phyloP scores from a whole-genome alignment of 192 early-diverging fungal genomes.

The Umbelopsis ramanniana region DNA sequence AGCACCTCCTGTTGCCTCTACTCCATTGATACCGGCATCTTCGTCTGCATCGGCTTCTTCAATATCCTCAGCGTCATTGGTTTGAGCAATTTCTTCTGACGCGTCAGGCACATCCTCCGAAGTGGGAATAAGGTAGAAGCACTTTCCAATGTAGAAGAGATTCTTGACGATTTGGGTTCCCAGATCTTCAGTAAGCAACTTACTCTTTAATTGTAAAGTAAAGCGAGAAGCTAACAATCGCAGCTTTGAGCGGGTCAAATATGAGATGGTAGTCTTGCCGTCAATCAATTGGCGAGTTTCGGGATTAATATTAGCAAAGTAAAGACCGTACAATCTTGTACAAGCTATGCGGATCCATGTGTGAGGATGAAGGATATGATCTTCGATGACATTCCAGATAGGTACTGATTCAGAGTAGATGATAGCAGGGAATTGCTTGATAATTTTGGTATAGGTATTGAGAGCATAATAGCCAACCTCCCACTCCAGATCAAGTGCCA shows the following conservation, averaged over 20 bases:
- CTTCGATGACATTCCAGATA: slow-evolving; percentile 72
- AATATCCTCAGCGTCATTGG: slow-evolving; percentile 50
- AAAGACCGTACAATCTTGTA: slow-evolving; percentile 74
- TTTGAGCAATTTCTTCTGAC: slow-evolving; percentile 36
- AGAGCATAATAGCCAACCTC: slow-evolving; percentile 84
- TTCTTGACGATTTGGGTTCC: slow-evolving; percentile 94
- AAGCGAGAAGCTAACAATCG: slow-evolving; percentile 57
- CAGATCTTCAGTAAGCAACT: slow-evolving; percentile 72
- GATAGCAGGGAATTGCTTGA: slow-evolving; percentile 57
- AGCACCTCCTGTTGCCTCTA: slow-evolving; percentile 17
- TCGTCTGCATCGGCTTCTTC: slow-evolving; percentile 41
- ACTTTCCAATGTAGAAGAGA: slow-evolving; percentile 87
- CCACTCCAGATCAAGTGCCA: slow-evolving; percentile 77
- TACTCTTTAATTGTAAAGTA: slow-evolving; percentile 69
- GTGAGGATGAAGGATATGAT: slow-evolving; percentile 85
- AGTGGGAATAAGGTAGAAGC: slow-evolving; percentile 56
- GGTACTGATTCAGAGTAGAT: slow-evolving; percentile 52
- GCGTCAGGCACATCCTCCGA: slow-evolving; percentile 39
- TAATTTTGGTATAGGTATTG: slow-evolving; percentile 74
- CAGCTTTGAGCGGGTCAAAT: slow-evolving; percentile 48
- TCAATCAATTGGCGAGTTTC: slow-evolving; percentile 32
- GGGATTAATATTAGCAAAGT: slow-evolving; percentile 77
- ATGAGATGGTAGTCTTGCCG: slow-evolving; percentile 33
- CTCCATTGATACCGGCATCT: slow-evolving; percentile 28
- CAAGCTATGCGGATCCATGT: slow-evolving; percentile 83